Evolutionary conservation across 202 grass and related monocot genomes (phyloP), one percentile per base, ranked within the genome.

Genomic region (Setaria viridis): DNA sequence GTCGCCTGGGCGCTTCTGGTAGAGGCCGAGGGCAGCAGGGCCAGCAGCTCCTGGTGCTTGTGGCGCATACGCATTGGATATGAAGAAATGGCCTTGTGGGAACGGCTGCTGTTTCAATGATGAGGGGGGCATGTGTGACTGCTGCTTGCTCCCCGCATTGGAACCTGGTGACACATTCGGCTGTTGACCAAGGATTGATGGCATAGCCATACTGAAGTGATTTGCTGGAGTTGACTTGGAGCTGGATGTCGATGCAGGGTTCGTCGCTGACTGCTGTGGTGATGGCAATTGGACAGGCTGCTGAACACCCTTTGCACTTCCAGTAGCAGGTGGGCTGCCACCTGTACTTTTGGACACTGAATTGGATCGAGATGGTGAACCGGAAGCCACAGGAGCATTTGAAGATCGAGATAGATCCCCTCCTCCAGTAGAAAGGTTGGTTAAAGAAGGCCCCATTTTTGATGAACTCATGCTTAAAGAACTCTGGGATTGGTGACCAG

Each of bases 101-200:
- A 88, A 91, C 0, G 64, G 65, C 62, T 85, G 97, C 42, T 94
- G 92, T 80, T 92, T 91, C 77, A 81, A 4, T 21, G 83, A 76
- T 0, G 85, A 34, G 9, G 83, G 75, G 0, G 78, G 47, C 20
- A 51, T 42, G 49, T 94, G 93, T 3, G 90, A 74, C 67, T 98
- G 93, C 47, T 92, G 93, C 71, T 94, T 98, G 68, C 84, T 89
- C 57, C 84, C 89, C 0, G 74, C 85, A 78, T 88, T 93, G 45
- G 89, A 65, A 63, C 79, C 85, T 54, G 91, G 50, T 11, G 76
- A 71, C 7, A 89, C 65, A 53, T 86, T 92, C 0, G 92, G 90
- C 33, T 96, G 92, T 15, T 96, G 94, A 6, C 94, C 94, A 60
- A 97, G 92, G 68, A 99, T 99, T 2, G 97, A 91, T 64, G 92